Percentiles rank a stretch among this genome's conserved stretches.
These are phyloP conservation scores for Grifola frondosa DNA, from an alignment of 1,284 basidiomycete genomes.

Conservation along the genomic window DNA sequence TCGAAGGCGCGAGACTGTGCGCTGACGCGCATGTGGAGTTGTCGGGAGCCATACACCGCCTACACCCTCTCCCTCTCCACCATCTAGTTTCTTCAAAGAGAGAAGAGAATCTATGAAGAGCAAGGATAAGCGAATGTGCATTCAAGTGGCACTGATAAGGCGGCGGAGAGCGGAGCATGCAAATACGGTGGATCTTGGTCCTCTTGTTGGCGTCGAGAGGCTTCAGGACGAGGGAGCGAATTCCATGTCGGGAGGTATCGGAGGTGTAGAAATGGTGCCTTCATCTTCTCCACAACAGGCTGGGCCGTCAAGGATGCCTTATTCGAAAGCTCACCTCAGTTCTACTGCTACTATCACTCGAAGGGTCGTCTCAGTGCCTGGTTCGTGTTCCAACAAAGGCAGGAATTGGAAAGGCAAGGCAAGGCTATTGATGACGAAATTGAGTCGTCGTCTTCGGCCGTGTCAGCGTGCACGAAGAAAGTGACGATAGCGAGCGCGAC, in stretches of 20 bases:
- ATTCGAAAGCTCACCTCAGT: neutral
- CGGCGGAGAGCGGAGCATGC: constrained; percentile 9
- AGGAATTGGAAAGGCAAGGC: constrained; percentile 34
- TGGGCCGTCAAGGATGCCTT: constrained; percentile 16
- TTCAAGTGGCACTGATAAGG: neutral
- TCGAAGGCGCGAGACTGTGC: constrained; percentile 62
- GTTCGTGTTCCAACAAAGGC: constrained; percentile 21
- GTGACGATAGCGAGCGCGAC: constrained; percentile 6
- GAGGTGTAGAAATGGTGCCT: constrained; percentile 58
- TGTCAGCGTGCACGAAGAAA: no score
- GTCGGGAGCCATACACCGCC: constrained; percentile 47
- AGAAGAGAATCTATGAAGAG: constrained; percentile 8
- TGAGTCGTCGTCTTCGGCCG: no score
- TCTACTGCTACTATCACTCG: constrained; percentile 3
- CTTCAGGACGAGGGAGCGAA: constrained; percentile 57
- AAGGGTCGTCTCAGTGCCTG: no score
- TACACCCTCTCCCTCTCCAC: constrained; percentile 28
- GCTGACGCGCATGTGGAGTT: constrained; percentile 63
- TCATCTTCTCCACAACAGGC: constrained; percentile 14
- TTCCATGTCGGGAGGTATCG: constrained; percentile 56
- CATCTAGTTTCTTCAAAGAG: constrained; percentile 17
- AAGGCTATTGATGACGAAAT: no score
- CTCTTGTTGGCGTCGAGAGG: constrained; percentile 65
- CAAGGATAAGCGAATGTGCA: constrained; percentile 8
- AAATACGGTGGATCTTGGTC: constrained; percentile 55